Evolutionary conservation across 2,329 filamentous ascomycete species (phyloP).

Genomic region (Emergomyces pasteurianus): DNA sequence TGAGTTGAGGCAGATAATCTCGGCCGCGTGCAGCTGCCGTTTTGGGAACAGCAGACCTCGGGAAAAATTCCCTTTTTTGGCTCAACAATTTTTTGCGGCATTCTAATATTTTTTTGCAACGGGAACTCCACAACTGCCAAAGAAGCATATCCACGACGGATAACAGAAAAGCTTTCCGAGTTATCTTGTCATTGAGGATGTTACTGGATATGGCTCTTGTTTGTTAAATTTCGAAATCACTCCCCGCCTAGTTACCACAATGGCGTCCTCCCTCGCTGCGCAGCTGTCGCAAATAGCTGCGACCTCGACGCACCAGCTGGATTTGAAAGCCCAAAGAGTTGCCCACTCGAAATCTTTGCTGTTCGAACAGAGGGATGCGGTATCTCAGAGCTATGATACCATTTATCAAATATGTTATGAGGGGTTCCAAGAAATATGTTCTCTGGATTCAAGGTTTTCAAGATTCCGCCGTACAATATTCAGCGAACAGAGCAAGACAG

Average conservation of each 20-base stretch:
- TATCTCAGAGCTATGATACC: conserved; percentile 78
- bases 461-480: conserved; percentile 70
- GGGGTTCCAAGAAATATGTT: conserved; percentile 84
- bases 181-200: background rate
- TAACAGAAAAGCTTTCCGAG: background rate
- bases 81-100: conserved; percentile 9
- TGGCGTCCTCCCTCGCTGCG: conserved; percentile 79
- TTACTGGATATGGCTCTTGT: background rate
- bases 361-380: conserved; percentile 75
- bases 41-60: conserved; percentile 8
- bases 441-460: conserved; percentile 67
- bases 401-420: conserved; percentile 78
- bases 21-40: conserved; percentile 13
- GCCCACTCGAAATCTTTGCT: conserved; percentile 91
- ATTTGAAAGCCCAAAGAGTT: conserved; percentile 84
- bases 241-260: conserved; percentile 28
- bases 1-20: background rate
- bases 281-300: conserved; percentile 89
- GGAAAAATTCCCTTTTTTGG: conserved; percentile 17
- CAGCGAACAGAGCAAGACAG: conserved; percentile 80
- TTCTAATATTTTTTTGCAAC: conserved; percentile 9
- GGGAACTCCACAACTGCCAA: background rate
- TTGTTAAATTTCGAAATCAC: background rate
- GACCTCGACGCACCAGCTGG: conserved; percentile 78
- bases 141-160: background rate